Percentiles rank a stretch among this genome's conserved stretches.
Evolutionary conservation across 2,329 filamentous ascomycete species (phyloP).

Genomic region (Phoma sp.): DNA sequence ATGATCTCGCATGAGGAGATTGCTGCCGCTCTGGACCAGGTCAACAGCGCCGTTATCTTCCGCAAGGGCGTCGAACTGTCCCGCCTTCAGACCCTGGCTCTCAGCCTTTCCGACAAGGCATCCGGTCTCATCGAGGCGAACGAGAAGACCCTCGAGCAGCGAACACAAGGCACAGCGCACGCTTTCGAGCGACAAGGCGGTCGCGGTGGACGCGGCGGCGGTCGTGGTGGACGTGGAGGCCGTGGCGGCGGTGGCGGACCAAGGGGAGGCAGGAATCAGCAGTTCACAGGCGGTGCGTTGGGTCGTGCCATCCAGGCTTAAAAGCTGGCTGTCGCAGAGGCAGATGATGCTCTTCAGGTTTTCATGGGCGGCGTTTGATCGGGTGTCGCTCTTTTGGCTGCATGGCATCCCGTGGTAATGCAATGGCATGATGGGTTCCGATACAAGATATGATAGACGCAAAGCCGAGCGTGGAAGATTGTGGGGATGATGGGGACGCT

Average conservation of each 20-base stretch:
- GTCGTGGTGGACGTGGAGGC: slow-evolving; percentile 63
- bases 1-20: slow-evolving; percentile 99
- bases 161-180: slow-evolving; percentile 93
- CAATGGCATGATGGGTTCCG: slow-evolving; percentile 16
- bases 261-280: slow-evolving; percentile 67
- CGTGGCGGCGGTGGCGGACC: slow-evolving; percentile 68
- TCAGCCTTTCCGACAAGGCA: slow-evolving; percentile 95
- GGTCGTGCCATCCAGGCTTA: slow-evolving; percentile 62
- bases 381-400: slow-evolving; percentile 8
- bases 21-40: slow-evolving; percentile 93
- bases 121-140: slow-evolving; percentile 95
- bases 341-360: slow-evolving; percentile 14
- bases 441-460: neutral
- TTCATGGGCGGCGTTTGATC: slow-evolving; percentile 18
- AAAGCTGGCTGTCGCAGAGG: neutral
- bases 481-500: neutral
- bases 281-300: slow-evolving; percentile 82
- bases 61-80: slow-evolving; percentile 98
- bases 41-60: slow-evolving; percentile 97
- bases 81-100: slow-evolving; percentile 90
- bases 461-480: neutral
- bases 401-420: slow-evolving; percentile 15
- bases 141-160: slow-evolving; percentile 94
- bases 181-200: slow-evolving; percentile 94
- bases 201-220: slow-evolving; percentile 70